Evolutionary conservation across 441 rosid species (phyloP).

Genomic region (Erodium chrysanthum): DNA sequence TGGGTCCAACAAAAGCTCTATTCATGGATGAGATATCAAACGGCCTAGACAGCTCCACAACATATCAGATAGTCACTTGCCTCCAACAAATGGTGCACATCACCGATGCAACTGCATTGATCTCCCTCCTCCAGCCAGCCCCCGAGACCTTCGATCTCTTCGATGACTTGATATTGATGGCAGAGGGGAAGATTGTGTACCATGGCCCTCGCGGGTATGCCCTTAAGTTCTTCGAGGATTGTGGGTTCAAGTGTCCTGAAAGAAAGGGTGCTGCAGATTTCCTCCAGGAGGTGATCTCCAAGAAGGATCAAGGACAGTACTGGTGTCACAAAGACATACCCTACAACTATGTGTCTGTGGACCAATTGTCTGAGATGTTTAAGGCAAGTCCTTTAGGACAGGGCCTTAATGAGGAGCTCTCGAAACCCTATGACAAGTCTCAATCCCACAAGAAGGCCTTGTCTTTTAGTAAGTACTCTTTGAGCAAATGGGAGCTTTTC

Average conservation of each 20-base stretch:
- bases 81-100: conserved; percentile 34
- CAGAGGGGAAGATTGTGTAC: conserved; percentile 31
- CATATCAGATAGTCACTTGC: conserved; percentile 31
- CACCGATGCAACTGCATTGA: conserved; percentile 27
- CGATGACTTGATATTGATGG: conserved; percentile 31
- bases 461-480: conserved; percentile 30
- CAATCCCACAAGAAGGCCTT: conserved; percentile 22
- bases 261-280: conserved; percentile 62
- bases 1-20: conserved; percentile 30
- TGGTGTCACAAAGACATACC: conserved; percentile 32
- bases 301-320: conserved; percentile 54
- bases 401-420: conserved; percentile 27
- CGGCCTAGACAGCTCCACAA: conserved; percentile 39
- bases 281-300: conserved; percentile 54
- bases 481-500: conserved; percentile 40
- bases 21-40: conserved; percentile 42
- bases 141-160: conserved; percentile 37
- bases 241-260: conserved; percentile 48
- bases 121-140: conserved; percentile 39
- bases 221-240: conserved; percentile 26
- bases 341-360: conserved; percentile 34
- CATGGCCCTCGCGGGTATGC: conserved; percentile 28
- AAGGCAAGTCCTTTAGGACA: conserved; percentile 25
- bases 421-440: conserved; percentile 26
- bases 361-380: conserved; percentile 33